A percentile compares a stretch with the other conserved stretches of the same genome.
Conservation (phyloP, 352 stramenopile genomes). For the Phytophthora melonis region DNA sequence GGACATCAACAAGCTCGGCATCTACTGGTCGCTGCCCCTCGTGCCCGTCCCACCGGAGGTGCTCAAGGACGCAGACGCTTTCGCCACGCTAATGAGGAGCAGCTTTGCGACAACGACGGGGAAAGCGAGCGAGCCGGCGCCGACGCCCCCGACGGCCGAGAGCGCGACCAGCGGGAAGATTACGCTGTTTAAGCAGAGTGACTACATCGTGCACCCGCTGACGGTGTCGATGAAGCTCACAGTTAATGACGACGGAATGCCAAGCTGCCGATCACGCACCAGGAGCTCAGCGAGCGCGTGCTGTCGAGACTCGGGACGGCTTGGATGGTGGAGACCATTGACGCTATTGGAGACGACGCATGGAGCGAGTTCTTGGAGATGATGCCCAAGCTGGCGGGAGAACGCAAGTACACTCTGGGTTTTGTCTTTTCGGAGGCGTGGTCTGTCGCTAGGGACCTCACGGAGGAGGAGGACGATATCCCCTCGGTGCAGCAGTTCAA, state of each 20-base stretch:
- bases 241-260: constrained; percentile 83
- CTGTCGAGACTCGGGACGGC: constrained; percentile 76
- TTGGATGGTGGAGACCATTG: constrained; percentile 84
- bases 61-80: constrained; percentile 64
- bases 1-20: constrained; percentile 81
- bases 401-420: constrained; percentile 81
- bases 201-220: constrained; percentile 81
- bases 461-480: constrained; percentile 81
- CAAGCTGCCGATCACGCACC: constrained; percentile 82
- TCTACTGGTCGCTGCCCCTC: constrained; percentile 82
- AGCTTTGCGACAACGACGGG: constrained; percentile 47
- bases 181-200: constrained; percentile 52
- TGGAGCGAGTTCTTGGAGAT: constrained; percentile 75
- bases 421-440: constrained; percentile 90
- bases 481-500: constrained; percentile 82
- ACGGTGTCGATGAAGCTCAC: constrained; percentile 85
- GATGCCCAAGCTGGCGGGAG: constrained; percentile 79
- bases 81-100: constrained; percentile 77
- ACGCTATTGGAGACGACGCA: constrained; percentile 68
- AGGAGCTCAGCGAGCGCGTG: constrained; percentile 77
- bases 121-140: constrained; percentile 1
- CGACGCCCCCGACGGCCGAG: constrained; percentile 15
- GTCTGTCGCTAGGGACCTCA: constrained; percentile 76
- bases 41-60: constrained; percentile 49
- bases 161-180: constrained; percentile 1